Conservation (phyloP, 148 eudicot genomes). For the Camellia granthamiana region DNA sequence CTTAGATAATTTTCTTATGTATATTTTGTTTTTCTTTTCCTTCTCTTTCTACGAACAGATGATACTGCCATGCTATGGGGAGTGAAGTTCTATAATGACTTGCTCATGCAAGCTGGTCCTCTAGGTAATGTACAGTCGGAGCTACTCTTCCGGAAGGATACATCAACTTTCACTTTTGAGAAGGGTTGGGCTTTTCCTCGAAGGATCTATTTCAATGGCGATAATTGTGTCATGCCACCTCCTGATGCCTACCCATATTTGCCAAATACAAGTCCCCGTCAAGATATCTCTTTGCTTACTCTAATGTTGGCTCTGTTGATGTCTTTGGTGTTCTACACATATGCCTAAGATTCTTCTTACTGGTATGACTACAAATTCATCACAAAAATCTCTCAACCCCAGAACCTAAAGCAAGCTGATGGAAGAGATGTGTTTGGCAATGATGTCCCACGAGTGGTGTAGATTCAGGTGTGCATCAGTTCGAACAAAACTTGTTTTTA, state of each 20-base stretch:
- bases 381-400: constrained; percentile 5
- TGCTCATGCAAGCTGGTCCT: constrained; percentile 49
- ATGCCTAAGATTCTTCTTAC: constrained; percentile 19
- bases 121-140: constrained; percentile 61
- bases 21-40: not conserved
- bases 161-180: constrained; percentile 48
- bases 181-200: constrained; percentile 73
- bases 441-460: not conserved
- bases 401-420: constrained; percentile 10
- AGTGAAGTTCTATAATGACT: constrained; percentile 53
- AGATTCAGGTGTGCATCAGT: too few species aligned
- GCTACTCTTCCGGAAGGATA: constrained; percentile 52
- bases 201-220: constrained; percentile 64
- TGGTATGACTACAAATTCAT: not conserved
- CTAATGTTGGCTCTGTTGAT: constrained; percentile 26
- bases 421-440: constrained; percentile 5
- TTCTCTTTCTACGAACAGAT: constrained; percentile 31
- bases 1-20: not conserved
- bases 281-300: constrained; percentile 19
- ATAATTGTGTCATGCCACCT: constrained; percentile 69
- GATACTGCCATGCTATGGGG: constrained; percentile 77
- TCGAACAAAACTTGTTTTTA: not conserved
- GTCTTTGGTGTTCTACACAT: constrained; percentile 28
- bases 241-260: constrained; percentile 61
- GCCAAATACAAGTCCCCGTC: constrained; percentile 36